phyloP scores from a whole-genome alignment of 2,329 filamentous ascomycete genomes.

The Cladobotryum protrusum region DNA sequence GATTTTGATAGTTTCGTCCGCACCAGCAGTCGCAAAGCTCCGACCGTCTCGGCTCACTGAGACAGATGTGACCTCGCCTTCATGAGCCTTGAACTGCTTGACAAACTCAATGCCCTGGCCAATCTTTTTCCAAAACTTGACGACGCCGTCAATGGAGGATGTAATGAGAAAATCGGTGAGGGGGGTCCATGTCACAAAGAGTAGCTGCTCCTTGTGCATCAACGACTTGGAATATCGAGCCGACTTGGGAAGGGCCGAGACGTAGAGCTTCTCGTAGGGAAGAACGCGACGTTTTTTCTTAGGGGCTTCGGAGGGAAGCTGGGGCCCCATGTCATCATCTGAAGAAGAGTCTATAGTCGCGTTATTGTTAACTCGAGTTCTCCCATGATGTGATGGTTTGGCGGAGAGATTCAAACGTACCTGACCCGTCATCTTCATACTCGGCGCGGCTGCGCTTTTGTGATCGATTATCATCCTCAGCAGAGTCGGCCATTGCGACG shows the following conservation, averaged over 20 bases:
- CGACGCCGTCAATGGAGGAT: conserved; percentile 86
- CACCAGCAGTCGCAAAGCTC: conserved; percentile 85
- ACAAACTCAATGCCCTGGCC: conserved; percentile 90
- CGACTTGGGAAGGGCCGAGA: conserved; percentile 79
- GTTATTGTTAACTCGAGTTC: conserved; percentile 10
- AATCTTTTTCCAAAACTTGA: conserved; percentile 99
- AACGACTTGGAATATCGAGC: conserved; percentile 86
- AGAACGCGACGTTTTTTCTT: conserved; percentile 90
- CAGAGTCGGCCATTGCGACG: conserved; percentile 16
- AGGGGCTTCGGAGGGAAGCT: conserved; percentile 72
- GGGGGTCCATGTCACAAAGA: conserved; percentile 82
- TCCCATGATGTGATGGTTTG: background rate
- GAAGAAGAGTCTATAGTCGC: conserved; percentile 57
- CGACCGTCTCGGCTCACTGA: conserved; percentile 84
- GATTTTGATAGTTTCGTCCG: conserved; percentile 73
- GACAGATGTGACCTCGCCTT: conserved; percentile 74
- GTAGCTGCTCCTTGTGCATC: conserved; percentile 96
- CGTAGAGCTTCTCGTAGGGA: conserved; percentile 90
- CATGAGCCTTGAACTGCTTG: conserved; percentile 92
- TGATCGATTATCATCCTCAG: conserved; percentile 28
- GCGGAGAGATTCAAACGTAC: conserved; percentile 21
- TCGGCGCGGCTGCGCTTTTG: conserved; percentile 51
- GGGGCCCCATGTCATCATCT: conserved; percentile 89
- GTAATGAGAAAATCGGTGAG: conserved; percentile 94
- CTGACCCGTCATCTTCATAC: conserved; percentile 41